Percentiles rank a stretch among this genome's conserved stretches.
phyloP scores from a whole-genome alignment of 108 stramenopile genomes.

The Asterionellopsis glacialis region DNA sequence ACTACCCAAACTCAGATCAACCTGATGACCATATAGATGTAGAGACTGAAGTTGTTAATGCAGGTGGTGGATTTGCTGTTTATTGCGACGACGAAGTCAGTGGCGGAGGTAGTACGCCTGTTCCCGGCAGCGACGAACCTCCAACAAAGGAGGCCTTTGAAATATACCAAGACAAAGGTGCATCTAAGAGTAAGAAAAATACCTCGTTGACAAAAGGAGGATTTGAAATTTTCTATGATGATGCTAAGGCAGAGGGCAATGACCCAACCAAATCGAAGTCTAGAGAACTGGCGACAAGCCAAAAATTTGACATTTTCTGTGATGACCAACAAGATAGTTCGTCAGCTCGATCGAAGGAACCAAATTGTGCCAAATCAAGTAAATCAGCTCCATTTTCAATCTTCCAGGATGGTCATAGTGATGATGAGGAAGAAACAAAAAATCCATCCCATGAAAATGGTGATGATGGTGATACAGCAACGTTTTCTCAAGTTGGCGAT shows the following conservation, averaged over 20 bases:
- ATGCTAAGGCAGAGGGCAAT: too few relatives aligned
- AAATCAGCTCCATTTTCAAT: slow-evolving; percentile 5
- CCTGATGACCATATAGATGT: too few relatives aligned
- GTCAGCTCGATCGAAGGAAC: too few relatives aligned
- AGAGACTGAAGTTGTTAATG: slow-evolving; percentile 4
- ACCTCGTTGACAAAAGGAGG: too few relatives aligned
- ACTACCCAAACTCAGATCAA: not conserved
- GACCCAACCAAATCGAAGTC: too few relatives aligned
- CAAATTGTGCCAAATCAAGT: too few relatives aligned
- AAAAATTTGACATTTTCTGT: too few relatives aligned
- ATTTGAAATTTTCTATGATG: too few relatives aligned
- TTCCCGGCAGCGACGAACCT: too few relatives aligned
- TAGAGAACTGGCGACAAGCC: too few relatives aligned
- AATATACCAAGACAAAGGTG: slow-evolving; percentile 10
- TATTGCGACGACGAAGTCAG: slow-evolving; percentile 2
- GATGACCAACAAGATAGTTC: too few relatives aligned
- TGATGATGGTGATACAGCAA: slow-evolving; percentile 48
- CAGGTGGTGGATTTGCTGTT: not conserved
- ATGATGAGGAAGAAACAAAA: not conserved
- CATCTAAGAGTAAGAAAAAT: too few relatives aligned
- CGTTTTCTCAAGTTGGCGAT: slow-evolving; percentile 47
- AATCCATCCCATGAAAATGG: not conserved
- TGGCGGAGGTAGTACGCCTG: not conserved
- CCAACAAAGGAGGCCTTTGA: slow-evolving; percentile 10
- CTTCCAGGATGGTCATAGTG: slow-evolving; percentile 10